Evolutionary conservation across 129 eudicot species (phyloP).

Genomic region (Erigeron canadensis): DNA sequence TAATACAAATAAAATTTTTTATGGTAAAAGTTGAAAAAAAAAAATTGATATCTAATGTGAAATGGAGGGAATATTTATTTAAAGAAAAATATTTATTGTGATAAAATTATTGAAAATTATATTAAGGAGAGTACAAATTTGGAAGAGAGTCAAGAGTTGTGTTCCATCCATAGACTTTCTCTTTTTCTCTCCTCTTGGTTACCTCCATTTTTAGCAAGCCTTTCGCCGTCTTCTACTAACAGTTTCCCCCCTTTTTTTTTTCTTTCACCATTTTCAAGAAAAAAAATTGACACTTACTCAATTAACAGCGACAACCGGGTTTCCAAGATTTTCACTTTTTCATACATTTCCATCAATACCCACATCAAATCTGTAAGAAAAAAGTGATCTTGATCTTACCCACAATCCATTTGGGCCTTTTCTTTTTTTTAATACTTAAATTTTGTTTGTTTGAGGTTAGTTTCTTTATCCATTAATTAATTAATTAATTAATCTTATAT

Average conservation of each 20-base stretch:
- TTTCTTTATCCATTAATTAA: constrained; percentile 16
- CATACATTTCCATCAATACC: constrained; percentile 44
- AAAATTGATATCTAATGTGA: too few species aligned
- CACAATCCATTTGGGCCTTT: constrained; percentile 19
- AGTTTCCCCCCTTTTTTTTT: background rate
- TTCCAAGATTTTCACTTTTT: constrained; percentile 30
- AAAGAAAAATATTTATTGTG: background rate
- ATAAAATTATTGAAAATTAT: constrained; percentile 20
- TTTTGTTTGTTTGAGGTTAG: constrained; percentile 39
- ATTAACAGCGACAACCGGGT: constrained; percentile 36
- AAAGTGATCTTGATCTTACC: constrained; percentile 23
- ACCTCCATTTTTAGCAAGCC: constrained; percentile 47
- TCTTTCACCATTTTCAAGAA: constrained; percentile 32
- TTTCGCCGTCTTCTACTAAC: constrained; percentile 63
- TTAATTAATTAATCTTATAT: background rate
- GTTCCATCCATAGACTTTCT: constrained; percentile 18
- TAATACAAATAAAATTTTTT: background rate
- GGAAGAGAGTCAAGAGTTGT: constrained; percentile 19
- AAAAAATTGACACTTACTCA: constrained; percentile 22
- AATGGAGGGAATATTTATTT: background rate
- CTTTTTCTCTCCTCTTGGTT: constrained; percentile 33
- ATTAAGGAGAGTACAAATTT: constrained; percentile 14
- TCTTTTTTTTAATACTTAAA: constrained; percentile 1
- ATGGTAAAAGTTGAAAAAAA: background rate
- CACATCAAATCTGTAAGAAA: constrained; percentile 11